Conservation (phyloP, 2,329 filamentous ascomycete genomes). For the Monosporascus ibericus region DNA sequence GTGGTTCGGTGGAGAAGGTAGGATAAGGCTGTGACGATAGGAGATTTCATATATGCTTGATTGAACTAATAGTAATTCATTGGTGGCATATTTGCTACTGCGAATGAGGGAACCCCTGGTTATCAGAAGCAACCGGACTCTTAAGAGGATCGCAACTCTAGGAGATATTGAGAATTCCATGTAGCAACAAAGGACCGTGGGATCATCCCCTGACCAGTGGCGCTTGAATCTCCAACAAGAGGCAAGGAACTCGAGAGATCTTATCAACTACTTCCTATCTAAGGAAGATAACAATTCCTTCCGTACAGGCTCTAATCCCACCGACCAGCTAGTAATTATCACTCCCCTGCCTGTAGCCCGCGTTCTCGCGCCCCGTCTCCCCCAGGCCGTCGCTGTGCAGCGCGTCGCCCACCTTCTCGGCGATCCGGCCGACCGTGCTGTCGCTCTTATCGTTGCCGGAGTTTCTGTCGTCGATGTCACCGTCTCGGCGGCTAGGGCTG, state of each 20-base stretch:
- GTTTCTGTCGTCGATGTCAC: constrained; percentile 9
- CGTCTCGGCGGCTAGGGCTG: constrained; percentile 7
- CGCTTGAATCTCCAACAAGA: no score
- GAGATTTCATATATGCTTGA: no score
- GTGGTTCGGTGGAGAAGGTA: constrained; percentile 51
- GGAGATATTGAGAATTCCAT: no score
- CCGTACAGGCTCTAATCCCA: not conserved
- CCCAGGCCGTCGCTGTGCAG: constrained; percentile 41
- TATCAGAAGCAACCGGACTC: no score
- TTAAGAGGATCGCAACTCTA: no score
- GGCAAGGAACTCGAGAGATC: no score
- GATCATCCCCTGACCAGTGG: no score
- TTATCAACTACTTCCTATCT: no score
- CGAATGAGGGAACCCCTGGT: no score
- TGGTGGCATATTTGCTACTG: no score
- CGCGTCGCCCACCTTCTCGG: constrained; percentile 51
- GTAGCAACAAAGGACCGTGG: no score
- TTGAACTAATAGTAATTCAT: no score
- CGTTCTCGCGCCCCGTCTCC: constrained; percentile 39
- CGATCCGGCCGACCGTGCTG: constrained; percentile 48
- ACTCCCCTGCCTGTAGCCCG: constrained; percentile 14
- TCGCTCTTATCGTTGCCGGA: constrained; percentile 23
- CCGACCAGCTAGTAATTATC: constrained; percentile 12
- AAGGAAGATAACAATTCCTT: not conserved
- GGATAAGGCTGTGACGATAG: constrained; percentile 22